phyloP scores from a whole-genome alignment of 2,329 filamentous ascomycete species.

The Neopestalotiopsis clavispora region DNA sequence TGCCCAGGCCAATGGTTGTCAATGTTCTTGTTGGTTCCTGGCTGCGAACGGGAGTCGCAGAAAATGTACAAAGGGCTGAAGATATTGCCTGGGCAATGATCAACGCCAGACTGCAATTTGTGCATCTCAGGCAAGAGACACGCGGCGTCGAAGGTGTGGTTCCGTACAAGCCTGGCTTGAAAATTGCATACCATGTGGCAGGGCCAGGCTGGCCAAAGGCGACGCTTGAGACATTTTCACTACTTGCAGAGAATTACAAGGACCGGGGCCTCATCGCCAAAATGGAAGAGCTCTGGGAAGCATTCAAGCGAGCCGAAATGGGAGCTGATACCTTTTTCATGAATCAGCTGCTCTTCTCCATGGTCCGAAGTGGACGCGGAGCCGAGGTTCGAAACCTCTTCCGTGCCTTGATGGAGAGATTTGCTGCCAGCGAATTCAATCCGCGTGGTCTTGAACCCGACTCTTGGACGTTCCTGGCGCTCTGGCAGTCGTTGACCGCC shows the following conservation, averaged over 20 bases:
- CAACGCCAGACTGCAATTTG: constrained; percentile 66
- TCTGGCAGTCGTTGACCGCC: constrained; percentile 65
- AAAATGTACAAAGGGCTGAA: constrained; percentile 66
- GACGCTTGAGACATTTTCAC: constrained; percentile 77
- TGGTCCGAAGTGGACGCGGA: constrained; percentile 63
- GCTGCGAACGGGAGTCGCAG: constrained; percentile 65
- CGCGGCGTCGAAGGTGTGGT: neutral
- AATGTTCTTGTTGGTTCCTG: constrained; percentile 84
- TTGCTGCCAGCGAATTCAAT: constrained; percentile 28
- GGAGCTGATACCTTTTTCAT: constrained; percentile 75
- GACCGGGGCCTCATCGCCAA: constrained; percentile 61
- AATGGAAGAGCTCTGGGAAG: constrained; percentile 65
- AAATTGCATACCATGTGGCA: constrained; percentile 24
- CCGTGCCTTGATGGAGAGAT: constrained; percentile 53
- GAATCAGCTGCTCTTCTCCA: constrained; percentile 76
- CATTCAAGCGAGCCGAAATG: constrained; percentile 67
- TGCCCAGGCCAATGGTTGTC: constrained; percentile 74
- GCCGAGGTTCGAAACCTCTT: constrained; percentile 62
- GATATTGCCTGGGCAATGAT: constrained; percentile 79
- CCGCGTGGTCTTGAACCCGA: constrained; percentile 57
- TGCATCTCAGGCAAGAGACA: constrained; percentile 49
- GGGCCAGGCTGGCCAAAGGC: constrained; percentile 57
- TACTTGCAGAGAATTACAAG: constrained; percentile 75
- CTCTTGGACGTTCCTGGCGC: constrained; percentile 69
- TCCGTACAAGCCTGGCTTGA: constrained; percentile 37